Base-by-base conservation (phyloP, 2,329 filamentous ascomycete genomes). In the Trichoderma asperellum region DNA sequence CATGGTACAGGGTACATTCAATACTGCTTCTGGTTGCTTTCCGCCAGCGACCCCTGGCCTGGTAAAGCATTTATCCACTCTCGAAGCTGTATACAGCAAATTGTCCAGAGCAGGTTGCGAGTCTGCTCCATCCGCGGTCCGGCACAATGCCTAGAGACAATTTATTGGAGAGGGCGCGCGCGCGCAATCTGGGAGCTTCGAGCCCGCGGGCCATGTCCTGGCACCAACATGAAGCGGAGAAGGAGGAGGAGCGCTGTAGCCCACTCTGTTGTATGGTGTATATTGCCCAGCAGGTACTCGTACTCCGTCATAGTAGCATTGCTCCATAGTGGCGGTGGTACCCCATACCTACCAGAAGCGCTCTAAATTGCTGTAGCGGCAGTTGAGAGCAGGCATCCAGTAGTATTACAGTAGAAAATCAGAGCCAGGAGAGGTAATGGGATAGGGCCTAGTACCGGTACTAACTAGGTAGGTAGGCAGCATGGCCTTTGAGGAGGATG, bases 191-290 rank as follows among this genome's bases (percentile, higher is more conserved):
- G 18, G n/a, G 52, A 34, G 35, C 21, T n/a, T 34, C 35, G 55
- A 66, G 27, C 47, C 62, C 53, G 62, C 62, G 52, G 62, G 62
- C 62, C 62, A 18, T 57, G 53, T 66, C 62, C 53, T 57, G 53
- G 56, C 62, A 34, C 32, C 29, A 66, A 43, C 40, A 43, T 43
- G 40, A 43, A 27, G 62, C 55, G 55, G 32, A 58, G 32, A 21
- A 35, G 34, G 32, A 37, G 53, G 35, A 57, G 53, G 62, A 55
- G 21, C 24, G 52, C 14, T 47, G 6, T 34, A 34, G 34, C 47
- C 37, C 53, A 56, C 62, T 49, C 52, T 21, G 37, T 35, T 57
- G 62, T 66, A 56, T 32, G 62, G 62, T 66, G 53, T 66, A 66
- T 27, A 66, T 35, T 64, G 60, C 60, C 43, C 35, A 43, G 37